phyloP scores from a whole-genome alignment of 2,329 filamentous ascomycete species.

The Davidsoniella virescens region DNA sequence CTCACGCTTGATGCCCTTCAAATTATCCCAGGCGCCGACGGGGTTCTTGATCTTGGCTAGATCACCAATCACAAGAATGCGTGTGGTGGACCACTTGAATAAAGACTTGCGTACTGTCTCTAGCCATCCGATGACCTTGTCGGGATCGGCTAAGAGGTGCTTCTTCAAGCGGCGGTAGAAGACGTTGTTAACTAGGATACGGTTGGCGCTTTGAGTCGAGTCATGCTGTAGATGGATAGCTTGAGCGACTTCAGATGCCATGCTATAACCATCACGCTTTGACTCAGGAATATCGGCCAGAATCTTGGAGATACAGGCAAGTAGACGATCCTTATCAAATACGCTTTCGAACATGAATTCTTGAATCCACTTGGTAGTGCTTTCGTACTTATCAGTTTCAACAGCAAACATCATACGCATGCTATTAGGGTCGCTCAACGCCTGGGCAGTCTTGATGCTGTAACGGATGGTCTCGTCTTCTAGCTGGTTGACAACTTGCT shows the following conservation, averaged over 20 bases:
- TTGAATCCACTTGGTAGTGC: constrained; percentile 67
- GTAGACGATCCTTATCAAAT: constrained; percentile 56
- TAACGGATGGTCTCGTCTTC: constrained; percentile 87
- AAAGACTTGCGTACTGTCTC: constrained; percentile 59
- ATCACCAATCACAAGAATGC: constrained; percentile 70
- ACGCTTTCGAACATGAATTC: constrained; percentile 78
- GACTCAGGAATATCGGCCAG: constrained; percentile 81
- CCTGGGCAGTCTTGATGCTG: constrained; percentile 48
- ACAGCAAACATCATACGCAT: constrained; percentile 69
- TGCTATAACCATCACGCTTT: constrained; percentile 67
- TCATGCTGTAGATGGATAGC: constrained; percentile 68
- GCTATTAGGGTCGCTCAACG: constrained; percentile 65
- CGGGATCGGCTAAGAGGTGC: constrained; percentile 59
- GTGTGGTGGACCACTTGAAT: constrained; percentile 72
- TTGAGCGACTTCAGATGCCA: constrained; percentile 49
- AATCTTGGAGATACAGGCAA: constrained; percentile 57
- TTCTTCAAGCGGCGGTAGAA: constrained; percentile 78
- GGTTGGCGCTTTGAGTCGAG: constrained; percentile 60
- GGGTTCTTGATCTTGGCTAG: constrained; percentile 57
- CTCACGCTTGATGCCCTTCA: constrained; percentile 13
- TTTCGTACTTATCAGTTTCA: constrained; percentile 73
- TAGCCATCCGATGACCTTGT: constrained; percentile 60
- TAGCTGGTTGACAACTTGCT: constrained; percentile 78
- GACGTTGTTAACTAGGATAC: constrained; percentile 69
- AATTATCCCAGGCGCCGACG: constrained; percentile 60